Base-by-base conservation (phyloP, 2,329 filamentous ascomycete species). In the Capronia coronata region DNA sequence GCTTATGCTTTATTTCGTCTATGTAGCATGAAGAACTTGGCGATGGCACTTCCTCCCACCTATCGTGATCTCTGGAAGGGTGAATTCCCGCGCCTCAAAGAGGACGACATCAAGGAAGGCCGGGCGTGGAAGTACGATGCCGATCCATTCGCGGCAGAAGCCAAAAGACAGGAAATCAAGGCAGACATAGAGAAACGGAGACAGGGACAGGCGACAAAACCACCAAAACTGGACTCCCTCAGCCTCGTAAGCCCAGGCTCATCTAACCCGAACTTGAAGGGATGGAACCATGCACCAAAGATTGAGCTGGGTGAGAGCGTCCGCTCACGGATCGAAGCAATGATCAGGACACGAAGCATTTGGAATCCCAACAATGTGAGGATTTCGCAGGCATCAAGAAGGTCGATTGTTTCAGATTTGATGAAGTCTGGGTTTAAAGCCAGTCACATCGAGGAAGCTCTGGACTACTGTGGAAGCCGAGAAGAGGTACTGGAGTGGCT, bases 401-500 rank as follows among this genome's bases (percentile, higher is more conserved):
- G 72, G 2, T 68, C 68, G 1, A 79, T 93, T 23, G 69, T 87
- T n/a, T 76, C 82, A 13, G 87, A 94, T 61, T 76, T 97, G 29
- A 75, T 75, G 18, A 78, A 74, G n/a, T 76, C 94, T 43, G 90
- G 88, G 0, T 98, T 98, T 66, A 82, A 91, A n/a, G 77, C 75
- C 61, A 94, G 85, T 61, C 93, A 98, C 64, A 80, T 90, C 34
- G 82, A 94, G 63, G 93, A 98, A 69, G 91, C 93, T 7, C 80
- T 86, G 1, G 81, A 81, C 38, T 82, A 90, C 61, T 96, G 90
- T 71, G 94, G 91, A 66, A 89, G 95, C 64, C 78, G 85, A 23
- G 90, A 96, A 65, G 93, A 98, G 68, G 84, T 88, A 13, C 75
- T 98, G 2, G 91, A 97, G 66, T 98, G 93, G 93, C 76, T 98